A percentile compares a stretch with the other conserved stretches of the same genome.
Conservation (phyloP, 2,329 filamentous ascomycete genomes). For the Botrytis medusae region DNA sequence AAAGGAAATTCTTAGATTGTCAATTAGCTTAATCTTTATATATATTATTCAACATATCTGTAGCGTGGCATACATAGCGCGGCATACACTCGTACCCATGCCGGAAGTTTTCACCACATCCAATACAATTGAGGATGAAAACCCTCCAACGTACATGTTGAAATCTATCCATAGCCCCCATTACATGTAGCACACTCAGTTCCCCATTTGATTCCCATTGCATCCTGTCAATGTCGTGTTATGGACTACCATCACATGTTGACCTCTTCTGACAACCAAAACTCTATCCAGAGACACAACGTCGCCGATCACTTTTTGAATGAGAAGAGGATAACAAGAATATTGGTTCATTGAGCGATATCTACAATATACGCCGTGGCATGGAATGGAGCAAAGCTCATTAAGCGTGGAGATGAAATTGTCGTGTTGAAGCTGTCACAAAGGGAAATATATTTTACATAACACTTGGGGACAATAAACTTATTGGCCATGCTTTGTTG, state of each 20-base stretch:
- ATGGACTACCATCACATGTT: not conserved
- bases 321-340: not conserved
- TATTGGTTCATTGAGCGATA: not conserved
- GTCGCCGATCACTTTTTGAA: not conserved
- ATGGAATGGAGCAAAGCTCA: not conserved
- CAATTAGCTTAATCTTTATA: too few relatives aligned
- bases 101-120: not conserved
- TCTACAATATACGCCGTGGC: not conserved
- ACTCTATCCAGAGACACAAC: not conserved
- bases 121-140: not conserved
- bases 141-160: not conserved
- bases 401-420: not conserved
- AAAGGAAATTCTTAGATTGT: not conserved
- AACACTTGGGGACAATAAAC: not conserved
- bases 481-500: not conserved
- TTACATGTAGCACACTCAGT: not conserved
- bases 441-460: not conserved
- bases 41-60: not conserved
- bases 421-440: not conserved
- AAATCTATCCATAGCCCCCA: not conserved
- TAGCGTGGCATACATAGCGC: not conserved
- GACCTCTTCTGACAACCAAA: not conserved
- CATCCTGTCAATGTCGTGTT: not conserved
- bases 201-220: not conserved
- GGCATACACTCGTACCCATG: not conserved